Conservation (phyloP, 2,329 filamentous ascomycete species). For the Didymella lethalis region DNA sequence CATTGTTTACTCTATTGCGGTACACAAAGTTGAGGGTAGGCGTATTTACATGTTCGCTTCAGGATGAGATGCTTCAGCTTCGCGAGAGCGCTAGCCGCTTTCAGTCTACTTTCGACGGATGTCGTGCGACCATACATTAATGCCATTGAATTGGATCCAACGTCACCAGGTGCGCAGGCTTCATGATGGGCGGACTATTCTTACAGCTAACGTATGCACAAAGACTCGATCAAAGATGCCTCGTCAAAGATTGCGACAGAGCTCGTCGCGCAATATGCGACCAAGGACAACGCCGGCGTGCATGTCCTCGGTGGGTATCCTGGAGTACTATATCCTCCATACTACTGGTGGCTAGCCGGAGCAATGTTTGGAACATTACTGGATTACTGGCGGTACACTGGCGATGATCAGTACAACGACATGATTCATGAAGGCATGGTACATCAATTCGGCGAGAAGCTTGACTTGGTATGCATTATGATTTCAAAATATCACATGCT, state of each 20-base stretch:
- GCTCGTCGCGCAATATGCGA: slow-evolving; percentile 63
- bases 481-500: background rate
- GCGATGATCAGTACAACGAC: slow-evolving; percentile 74
- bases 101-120: slow-evolving; percentile 35
- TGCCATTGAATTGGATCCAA: slow-evolving; percentile 39
- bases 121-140: slow-evolving; percentile 29
- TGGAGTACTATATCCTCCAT: slow-evolving; percentile 56
- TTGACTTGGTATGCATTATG: slow-evolving; percentile 34
- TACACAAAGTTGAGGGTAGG: background rate
- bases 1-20: background rate
- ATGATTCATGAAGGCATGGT: slow-evolving; percentile 62
- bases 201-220: background rate
- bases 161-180: slow-evolving; percentile 28
- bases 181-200: background rate
- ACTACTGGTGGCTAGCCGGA: slow-evolving; percentile 75
- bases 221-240: slow-evolving; percentile 58
- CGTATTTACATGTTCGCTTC: slow-evolving; percentile 27
- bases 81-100: slow-evolving; percentile 37
- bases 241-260: slow-evolving; percentile 55
- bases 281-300: slow-evolving; percentile 57
- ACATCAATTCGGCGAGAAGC: slow-evolving; percentile 43
- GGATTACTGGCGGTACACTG: slow-evolving; percentile 87
- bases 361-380: slow-evolving; percentile 75
- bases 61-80: slow-evolving; percentile 40
- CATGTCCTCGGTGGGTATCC: slow-evolving; percentile 54